Percentiles rank a stretch among this genome's conserved stretches.
These are phyloP conservation scores for Nemania bipapillata DNA, from an alignment of 2,329 filamentous ascomycete species.

Conservation along the genomic window DNA sequence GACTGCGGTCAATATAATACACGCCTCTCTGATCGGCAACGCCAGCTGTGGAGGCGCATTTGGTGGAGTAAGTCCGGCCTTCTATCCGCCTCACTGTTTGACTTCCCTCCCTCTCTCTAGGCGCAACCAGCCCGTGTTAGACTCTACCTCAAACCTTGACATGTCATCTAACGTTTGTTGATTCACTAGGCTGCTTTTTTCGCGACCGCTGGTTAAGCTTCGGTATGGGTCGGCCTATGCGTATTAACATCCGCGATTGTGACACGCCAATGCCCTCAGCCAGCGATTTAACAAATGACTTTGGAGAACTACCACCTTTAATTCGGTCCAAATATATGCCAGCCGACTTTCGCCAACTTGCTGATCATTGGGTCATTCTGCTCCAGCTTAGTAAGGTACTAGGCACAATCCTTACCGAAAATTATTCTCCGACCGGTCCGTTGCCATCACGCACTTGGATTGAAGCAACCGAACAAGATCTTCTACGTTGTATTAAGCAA, in stretches of 20 bases:
- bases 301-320: conserved; percentile 12
- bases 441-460: conserved; percentile 27
- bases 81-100: not conserved
- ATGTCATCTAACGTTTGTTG: conserved; percentile 8
- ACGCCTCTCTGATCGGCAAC: conserved; percentile 27
- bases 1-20: conserved; percentile 31
- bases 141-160: no score
- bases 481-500: conserved; percentile 23
- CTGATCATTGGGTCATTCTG: conserved; percentile 28
- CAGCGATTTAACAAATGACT: conserved; percentile 28
- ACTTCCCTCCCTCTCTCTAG: not conserved
- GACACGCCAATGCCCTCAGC: conserved; percentile 49
- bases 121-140: no score
- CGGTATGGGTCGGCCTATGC: conserved; percentile 54
- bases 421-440: conserved; percentile 27
- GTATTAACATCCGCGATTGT: conserved; percentile 54
- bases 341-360: conserved; percentile 28
- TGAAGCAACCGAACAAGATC: conserved; percentile 30
- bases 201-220: conserved; percentile 57
- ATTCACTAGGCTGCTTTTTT: conserved; percentile 48
- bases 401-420: conserved; percentile 28
- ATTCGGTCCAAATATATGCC: conserved; percentile 24
- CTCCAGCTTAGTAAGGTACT: conserved; percentile 31
- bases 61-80: conserved; percentile 52
- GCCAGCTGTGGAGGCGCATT: conserved; percentile 53